These are phyloP conservation scores for Fusarium metavorans DNA, from an alignment of 2,329 filamentous ascomycete species.

Conservation along the genomic window DNA sequence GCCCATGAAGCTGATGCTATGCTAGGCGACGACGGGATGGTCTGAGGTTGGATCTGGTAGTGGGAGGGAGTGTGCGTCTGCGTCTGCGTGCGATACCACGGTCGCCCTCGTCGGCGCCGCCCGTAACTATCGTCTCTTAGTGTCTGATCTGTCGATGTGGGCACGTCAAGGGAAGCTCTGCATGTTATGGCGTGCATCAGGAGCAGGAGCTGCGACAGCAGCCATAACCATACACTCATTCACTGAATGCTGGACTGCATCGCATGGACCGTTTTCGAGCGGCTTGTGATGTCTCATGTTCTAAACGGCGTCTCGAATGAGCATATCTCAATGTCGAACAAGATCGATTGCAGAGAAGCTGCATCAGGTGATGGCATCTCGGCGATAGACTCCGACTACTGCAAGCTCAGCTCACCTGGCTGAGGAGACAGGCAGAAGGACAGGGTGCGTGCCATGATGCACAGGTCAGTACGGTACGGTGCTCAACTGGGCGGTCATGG, in stretches of 20 bases:
- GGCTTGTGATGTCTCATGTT: neutral
- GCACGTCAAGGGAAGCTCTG: slow-evolving; percentile 16
- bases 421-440: neutral
- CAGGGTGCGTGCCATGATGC: slow-evolving; percentile 9
- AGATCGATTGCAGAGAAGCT: slow-evolving; percentile 11
- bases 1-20: slow-evolving; percentile 6
- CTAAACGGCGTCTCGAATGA: neutral
- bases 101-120: slow-evolving; percentile 27
- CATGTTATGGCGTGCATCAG: slow-evolving; percentile 1
- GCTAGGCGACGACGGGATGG: slow-evolving; percentile 9
- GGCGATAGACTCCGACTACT: neutral
- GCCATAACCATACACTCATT: neutral
- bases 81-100: slow-evolving; percentile 27
- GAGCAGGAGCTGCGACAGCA: neutral
- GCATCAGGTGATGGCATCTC: slow-evolving; percentile 20
- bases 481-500: slow-evolving; percentile 7
- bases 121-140: slow-evolving; percentile 26
- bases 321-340: neutral
- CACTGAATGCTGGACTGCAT: slow-evolving; percentile 20
- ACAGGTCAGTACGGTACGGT: slow-evolving; percentile 23
- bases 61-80: slow-evolving; percentile 42
- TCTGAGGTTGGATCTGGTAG: slow-evolving; percentile 20
- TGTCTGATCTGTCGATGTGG: slow-evolving; percentile 23
- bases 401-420: slow-evolving; percentile 1
- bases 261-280: slow-evolving; percentile 8